These are phyloP conservation scores for Actinidia chinensis DNA, from an alignment of 179 eudicot species.

Conservation along the genomic window DNA sequence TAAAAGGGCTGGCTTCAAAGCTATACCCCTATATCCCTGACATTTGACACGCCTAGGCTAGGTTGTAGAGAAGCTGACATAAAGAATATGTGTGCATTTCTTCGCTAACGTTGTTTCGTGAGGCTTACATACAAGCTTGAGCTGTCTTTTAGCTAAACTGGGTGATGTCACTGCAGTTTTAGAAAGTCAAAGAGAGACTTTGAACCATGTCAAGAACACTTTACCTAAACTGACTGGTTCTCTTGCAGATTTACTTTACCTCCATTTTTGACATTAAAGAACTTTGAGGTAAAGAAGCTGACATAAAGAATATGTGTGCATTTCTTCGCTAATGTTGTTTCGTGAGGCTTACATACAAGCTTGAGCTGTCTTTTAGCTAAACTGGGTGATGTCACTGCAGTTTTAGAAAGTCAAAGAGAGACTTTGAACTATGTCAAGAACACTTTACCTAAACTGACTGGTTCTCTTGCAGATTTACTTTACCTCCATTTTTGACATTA, in stretches of 20 bases:
- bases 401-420: neutral
- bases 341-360: neutral
- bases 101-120: neutral
- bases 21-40: slow-evolving; percentile 96
- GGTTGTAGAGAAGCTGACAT: slow-evolving; percentile 98
- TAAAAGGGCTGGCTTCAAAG: slow-evolving; percentile 98
- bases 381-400: neutral
- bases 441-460: neutral
- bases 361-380: neutral
- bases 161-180: neutral
- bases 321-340: slow-evolving; percentile 3
- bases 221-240: neutral
- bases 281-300: no score
- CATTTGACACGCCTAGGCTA: slow-evolving; percentile 94
- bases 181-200: neutral
- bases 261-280: slow-evolving; percentile 74
- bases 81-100: slow-evolving; percentile 72
- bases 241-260: slow-evolving; percentile 71
- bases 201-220: neutral
- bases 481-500: slow-evolving; percentile 76
- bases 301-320: slow-evolving; percentile 87
- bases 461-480: slow-evolving; percentile 53
- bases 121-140: neutral
- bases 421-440: neutral
- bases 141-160: neutral